Percentiles rank a stretch among this genome's conserved stretches.
Conservation (phyloP, 2,329 filamentous ascomycete genomes). For the Neonectria neomacrospora region DNA sequence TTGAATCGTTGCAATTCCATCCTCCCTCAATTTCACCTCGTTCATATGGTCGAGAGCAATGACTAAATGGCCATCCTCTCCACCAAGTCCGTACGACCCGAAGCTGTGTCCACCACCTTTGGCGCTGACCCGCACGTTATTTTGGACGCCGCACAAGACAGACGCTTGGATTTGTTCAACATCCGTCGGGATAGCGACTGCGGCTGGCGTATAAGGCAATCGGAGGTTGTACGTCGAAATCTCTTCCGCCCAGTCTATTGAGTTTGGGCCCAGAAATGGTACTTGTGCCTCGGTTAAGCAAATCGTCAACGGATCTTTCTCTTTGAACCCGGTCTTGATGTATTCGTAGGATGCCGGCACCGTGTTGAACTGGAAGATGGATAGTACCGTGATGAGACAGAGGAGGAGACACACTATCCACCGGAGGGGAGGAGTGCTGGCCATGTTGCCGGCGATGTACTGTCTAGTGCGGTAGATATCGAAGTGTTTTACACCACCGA, state of each 20-base stretch:
- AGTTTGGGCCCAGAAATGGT: conserved; percentile 29
- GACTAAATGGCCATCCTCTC: conserved; percentile 54
- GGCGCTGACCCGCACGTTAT: conserved; percentile 59
- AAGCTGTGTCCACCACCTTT: conserved; percentile 65
- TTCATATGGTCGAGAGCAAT: conserved; percentile 54
- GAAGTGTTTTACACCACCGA: neutral
- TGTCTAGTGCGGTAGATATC: neutral
- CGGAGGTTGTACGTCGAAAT: conserved; percentile 48
- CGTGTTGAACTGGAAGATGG: neutral
- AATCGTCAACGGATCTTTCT: neutral
- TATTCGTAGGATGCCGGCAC: neutral
- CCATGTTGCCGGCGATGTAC: neutral
- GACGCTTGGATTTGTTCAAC: conserved; percentile 56
- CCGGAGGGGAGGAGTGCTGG: neutral
- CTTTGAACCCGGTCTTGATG: neutral
- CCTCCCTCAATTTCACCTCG: conserved; percentile 40
- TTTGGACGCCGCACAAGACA: conserved; percentile 57
- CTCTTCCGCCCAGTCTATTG: conserved; percentile 48
- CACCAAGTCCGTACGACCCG: conserved; percentile 59
- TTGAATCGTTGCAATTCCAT: conserved; percentile 40
- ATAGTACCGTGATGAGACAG: neutral
- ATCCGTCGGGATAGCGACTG: conserved; percentile 46
- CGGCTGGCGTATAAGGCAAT: conserved; percentile 44
- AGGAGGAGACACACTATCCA: neutral
- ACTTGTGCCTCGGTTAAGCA: conserved; percentile 41